Conservation (phyloP, 805 yeast species). For the Ogataea degrootiae region DNA sequence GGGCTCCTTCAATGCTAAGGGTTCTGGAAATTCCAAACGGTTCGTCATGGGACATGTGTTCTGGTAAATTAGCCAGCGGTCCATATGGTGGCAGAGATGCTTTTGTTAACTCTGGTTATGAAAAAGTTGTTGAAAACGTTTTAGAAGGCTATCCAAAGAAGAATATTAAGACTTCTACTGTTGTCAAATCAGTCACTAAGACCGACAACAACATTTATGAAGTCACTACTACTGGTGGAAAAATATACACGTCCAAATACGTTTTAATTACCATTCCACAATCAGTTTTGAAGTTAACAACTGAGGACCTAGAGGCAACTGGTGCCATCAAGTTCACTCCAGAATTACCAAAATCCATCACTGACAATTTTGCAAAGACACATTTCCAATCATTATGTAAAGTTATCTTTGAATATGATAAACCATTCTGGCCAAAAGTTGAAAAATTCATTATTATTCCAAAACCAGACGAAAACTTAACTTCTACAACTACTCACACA, state of each 20-base stretch:
- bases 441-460: conserved; percentile 28
- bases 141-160: conserved; percentile 21
- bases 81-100: conserved; percentile 31
- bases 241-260: conserved; percentile 26
- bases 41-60: conserved; percentile 26
- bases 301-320: conserved; percentile 15
- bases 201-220: conserved; percentile 8
- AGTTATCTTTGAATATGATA: conserved; percentile 41
- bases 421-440: conserved; percentile 38
- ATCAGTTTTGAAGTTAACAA: conserved; percentile 37
- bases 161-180: conserved; percentile 15
- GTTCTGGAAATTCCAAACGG: conserved; percentile 27
- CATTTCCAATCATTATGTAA: conserved; percentile 38
- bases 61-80: conserved; percentile 22
- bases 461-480: conserved; percentile 19
- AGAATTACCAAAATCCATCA: conserved; percentile 30
- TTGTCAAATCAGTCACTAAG: conserved; percentile 28
- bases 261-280: conserved; percentile 48
- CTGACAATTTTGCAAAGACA: conserved; percentile 26
- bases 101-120: conserved; percentile 24
- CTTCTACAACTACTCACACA: conserved; percentile 3
- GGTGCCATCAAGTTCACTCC: conserved; percentile 32
- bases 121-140: conserved; percentile 24
- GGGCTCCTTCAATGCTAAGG: conserved; percentile 26
- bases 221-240: conserved; percentile 16